phyloP scores from a whole-genome alignment of 108 stramenopile species.

The Stephanodiscus minutulus region DNA sequence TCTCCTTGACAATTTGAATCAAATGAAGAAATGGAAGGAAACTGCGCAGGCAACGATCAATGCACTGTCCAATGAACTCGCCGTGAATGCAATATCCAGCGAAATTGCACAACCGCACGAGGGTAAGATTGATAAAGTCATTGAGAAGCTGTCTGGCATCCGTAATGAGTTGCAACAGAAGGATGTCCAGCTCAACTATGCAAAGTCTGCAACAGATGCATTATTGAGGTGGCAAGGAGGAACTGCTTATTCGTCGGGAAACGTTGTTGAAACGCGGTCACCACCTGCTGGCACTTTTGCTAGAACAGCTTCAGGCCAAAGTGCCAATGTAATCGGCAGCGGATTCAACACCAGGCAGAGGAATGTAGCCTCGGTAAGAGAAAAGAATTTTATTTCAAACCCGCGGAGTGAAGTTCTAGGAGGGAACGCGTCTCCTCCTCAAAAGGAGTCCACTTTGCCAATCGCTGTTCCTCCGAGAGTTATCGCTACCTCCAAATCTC shows the following conservation, averaged over 20 bases:
- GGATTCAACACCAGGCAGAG: slow-evolving; percentile 22
- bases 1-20: slow-evolving; percentile 22
- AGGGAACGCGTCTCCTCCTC: background rate
- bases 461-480: background rate
- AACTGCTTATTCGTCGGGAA: background rate
- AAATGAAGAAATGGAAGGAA: slow-evolving; percentile 30
- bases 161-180: slow-evolving; percentile 24
- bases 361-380: slow-evolving; percentile 8
- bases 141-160: slow-evolving; percentile 22
- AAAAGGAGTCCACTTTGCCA: background rate
- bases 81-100: background rate
- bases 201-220: slow-evolving; percentile 23
- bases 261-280: background rate
- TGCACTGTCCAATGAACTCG: slow-evolving; percentile 20
- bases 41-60: slow-evolving; percentile 15
- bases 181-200: slow-evolving; percentile 23
- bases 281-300: background rate
- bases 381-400: slow-evolving; percentile 1
- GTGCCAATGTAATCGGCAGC: slow-evolving; percentile 12
- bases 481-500: background rate
- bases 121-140: slow-evolving; percentile 6
- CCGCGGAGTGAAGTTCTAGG: background rate
- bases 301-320: background rate
- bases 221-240: slow-evolving; percentile 16
- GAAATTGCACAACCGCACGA: slow-evolving; percentile 6